Base-by-base conservation (phyloP, 805 yeast genomes). In the Lipomyces orientalis region DNA sequence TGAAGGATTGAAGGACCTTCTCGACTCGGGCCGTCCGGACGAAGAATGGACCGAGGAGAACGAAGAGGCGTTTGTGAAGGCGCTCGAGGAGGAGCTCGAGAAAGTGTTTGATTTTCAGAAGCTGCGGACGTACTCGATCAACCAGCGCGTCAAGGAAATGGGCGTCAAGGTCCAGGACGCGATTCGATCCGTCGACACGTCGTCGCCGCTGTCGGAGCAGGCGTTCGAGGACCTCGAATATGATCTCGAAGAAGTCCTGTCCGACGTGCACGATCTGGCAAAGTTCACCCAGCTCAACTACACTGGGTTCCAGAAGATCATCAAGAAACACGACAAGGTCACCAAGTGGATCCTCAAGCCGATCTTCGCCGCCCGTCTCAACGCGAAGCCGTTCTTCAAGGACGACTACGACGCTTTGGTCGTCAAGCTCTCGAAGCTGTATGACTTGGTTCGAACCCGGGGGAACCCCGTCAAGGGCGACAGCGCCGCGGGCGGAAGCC, bases 391-490 rank as follows among this genome's bases (percentile, higher is more conserved):
- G 0, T 95, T 95, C 78, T 95, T 90, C 85, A 94, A 94, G 79
- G 97, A 93, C 77, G 93, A 95, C 79, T 92, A 93, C 77, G 99
- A 95, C 78, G 85, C 84, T 33, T 81, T 94, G 74, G 93, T 95
- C 67, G 97, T 95, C 60, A 91, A 92, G 78, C 85, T 95, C 67
- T 92, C 98, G 3, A 90, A 88, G 74, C 83, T 91, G 62, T 94
- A 95, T 75, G 98, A 95, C 78, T 81, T 94, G 69, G 98, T 95
- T 35, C 87, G 98, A 78, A 95, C 98, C 0, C 86, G 97, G 74
- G 99, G 99, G 74, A 90, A 92, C 76, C 98, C 99, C 14, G 91
- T 92, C 52, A 85, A 87, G 75, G 98, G 98, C 71, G 99, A 95
- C 80, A 88, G 97, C 3, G 78, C 98, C 4, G 98, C 99, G n/a